These are phyloP conservation scores for Rhinocladiella similis DNA, from an alignment of 2,329 filamentous ascomycete genomes.

Conservation along the genomic window DNA sequence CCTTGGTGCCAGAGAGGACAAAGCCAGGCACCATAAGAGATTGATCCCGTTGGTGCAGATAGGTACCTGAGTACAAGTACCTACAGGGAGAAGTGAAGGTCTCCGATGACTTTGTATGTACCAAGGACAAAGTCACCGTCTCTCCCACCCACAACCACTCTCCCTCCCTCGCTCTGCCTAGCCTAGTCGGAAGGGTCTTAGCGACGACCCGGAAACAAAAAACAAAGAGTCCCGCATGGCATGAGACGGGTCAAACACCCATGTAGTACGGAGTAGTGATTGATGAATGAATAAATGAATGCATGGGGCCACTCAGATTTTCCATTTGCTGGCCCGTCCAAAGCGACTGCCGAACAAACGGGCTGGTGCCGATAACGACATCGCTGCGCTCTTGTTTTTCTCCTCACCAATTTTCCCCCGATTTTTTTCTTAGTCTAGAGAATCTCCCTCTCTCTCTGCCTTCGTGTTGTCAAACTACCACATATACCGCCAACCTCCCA, in stretches of 20 bases:
- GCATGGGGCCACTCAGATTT: slow-evolving; percentile 66
- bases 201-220: no score
- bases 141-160: not conserved
- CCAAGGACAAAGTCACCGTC: no score
- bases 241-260: no score
- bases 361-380: slow-evolving; percentile 19
- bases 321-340: slow-evolving; percentile 26
- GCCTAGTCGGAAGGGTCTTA: no score
- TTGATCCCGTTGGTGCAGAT: no score
- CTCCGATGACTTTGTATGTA: no score
- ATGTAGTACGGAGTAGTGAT: not conserved
- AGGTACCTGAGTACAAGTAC: no score
- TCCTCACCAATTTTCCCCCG: slow-evolving; percentile 10
- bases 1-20: no score
- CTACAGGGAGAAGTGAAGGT: no score
- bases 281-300: not conserved
- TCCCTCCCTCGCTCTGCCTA: not conserved
- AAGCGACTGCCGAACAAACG: slow-evolving; percentile 26
- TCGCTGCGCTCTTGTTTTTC: slow-evolving; percentile 3
- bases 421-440: slow-evolving; percentile 11
- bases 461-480: not conserved
- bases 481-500: not conserved
- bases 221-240: not conserved
- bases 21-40: no score
- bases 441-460: not conserved